Evolutionary conservation across 164 flowering plant species (phyloP), one percentile per base, ranked within the genome.

Genomic region (Paratinospora sagittata): DNA sequence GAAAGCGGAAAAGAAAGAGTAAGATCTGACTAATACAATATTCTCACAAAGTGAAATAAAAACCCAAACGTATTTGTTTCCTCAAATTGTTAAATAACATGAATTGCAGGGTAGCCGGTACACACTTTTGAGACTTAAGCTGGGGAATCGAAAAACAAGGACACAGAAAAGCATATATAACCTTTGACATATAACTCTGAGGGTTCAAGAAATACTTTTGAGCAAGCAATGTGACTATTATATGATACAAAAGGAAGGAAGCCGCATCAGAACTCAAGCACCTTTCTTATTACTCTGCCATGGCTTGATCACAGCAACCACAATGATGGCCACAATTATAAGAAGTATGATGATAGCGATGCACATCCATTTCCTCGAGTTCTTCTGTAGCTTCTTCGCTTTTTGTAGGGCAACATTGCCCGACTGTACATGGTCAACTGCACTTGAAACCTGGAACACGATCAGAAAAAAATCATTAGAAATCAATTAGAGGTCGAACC

Each of bases 301-400:
- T n/a, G 93, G 93, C 78, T 85, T 83, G 73, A 87, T 12, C 43
- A 91, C 88, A 0, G 76, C 77, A 30, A 87, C 83, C n/a, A 92
- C 86, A 7, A 88, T 82, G 75, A 89, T 76, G 2, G 45, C 84
- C 39, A 90, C 83, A 39, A 94, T 81, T 34, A 88, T 45, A 19
- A 94, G 91, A 71, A 94, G 92, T 70, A 92, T 85, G 58, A 92
- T 41, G 61, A 94, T 87, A 0, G 93, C 97, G 67, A 92, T 78
- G 84, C 98, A 94, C 96, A 84, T 90, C 95, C 98, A 94, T 82
- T 94, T 94, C 72, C 98, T 84, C 6, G 90, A 82, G 81, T 73
- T 95, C 78, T 68, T 92, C 73, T 92, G 98, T 58, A 89, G 82
- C 43, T 66, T 84, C 82, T 90, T 94, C 8, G 97, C 92, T 78